Evolutionary conservation across 345 rosid species (phyloP).

Genomic region (Aquilaria yunnanensis): DNA sequence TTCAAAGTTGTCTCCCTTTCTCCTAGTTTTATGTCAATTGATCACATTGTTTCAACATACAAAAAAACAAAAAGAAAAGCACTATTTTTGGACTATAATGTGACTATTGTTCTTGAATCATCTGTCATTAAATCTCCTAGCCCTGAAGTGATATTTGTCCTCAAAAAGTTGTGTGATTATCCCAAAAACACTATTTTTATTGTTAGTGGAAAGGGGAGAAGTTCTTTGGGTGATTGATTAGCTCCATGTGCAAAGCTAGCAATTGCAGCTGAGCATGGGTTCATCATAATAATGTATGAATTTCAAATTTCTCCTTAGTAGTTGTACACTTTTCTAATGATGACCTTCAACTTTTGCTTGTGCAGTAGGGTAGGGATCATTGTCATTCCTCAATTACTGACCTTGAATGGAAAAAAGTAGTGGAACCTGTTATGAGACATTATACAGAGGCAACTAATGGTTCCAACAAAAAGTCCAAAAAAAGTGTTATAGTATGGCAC

Average conservation of each 20-base stretch:
- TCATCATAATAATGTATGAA: not conserved
- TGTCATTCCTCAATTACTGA: slow-evolving; percentile 16
- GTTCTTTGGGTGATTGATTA: not conserved
- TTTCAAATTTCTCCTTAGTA: not conserved
- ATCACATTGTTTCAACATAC: not conserved
- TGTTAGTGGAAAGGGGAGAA: not conserved
- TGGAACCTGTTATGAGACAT: slow-evolving; percentile 36
- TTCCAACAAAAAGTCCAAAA: slow-evolving; percentile 36
- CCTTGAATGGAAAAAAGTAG: slow-evolving; percentile 38
- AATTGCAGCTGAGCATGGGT: slow-evolving; percentile 3
- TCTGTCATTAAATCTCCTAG: not conserved
- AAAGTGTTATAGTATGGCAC: slow-evolving; percentile 49
- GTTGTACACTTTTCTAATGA: too few species aligned
- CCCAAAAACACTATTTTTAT: not conserved
- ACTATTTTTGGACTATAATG: slow-evolving; percentile 2
- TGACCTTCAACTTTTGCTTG: too few species aligned
- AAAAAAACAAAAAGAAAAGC: not conserved
- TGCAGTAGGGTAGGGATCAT: too few species aligned
- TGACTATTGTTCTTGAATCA: not conserved
- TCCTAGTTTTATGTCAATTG: slow-evolving; percentile 1
- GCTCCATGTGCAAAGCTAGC: not conserved
- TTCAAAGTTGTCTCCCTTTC: not conserved
- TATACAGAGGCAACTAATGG: slow-evolving; percentile 46
- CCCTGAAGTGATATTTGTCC: not conserved
- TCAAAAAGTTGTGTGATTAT: not conserved